Base-by-base conservation (phyloP, 768 basidiomycete genomes). In the Trametes cubensis region DNA sequence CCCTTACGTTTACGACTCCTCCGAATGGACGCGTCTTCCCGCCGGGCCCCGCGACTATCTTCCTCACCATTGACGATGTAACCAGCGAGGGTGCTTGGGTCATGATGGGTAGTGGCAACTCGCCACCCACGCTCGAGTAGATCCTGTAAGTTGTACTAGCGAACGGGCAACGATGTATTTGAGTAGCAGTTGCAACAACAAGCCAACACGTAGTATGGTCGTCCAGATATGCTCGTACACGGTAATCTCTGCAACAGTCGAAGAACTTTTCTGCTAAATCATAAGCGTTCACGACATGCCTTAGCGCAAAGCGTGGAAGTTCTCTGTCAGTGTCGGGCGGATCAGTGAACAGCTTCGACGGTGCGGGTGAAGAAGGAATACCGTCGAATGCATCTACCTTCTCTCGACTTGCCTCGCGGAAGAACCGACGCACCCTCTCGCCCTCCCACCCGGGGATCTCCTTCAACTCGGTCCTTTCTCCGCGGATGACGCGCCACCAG, bases 21-120 rank as follows among this genome's bases (percentile, higher is more conserved):
- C 87, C 89, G 1, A 78, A 84, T 67, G 79, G 79, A 1, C 76
- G 75, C 46, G 71, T 92, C 18, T 92, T 91, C 64, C 89, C 92
- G 13, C 92, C 92, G 50, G 92, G 92, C 4, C 90, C 92, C 0
- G 92, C 83, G 14, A 92, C 86, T 83, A 62, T 94, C 14, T 88
- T 82, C 67, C 67, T 92, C 21, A 76, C 92, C 28, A 81, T 81
- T 4, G 77, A 85, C 59, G 88, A 80, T 23, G 75, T 89, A 6
- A 86, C 90, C 1, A 90, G 89, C 66, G 74, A 75, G 49, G 89
- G 85, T 2, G 72, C 76, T 62, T 83, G 82, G 71, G 75, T 90
- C 2, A 86, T 92, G 82, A 74, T 93, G 34, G 92, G 92, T 5
- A 79, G 82, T 65, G 91, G 90, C 15, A 69, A 73, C 56, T 77